A percentile compares a stretch with the other conserved stretches of the same genome.
Conservation (phyloP, 2,329 filamentous ascomycete species). For the Onygenales sp. region DNA sequence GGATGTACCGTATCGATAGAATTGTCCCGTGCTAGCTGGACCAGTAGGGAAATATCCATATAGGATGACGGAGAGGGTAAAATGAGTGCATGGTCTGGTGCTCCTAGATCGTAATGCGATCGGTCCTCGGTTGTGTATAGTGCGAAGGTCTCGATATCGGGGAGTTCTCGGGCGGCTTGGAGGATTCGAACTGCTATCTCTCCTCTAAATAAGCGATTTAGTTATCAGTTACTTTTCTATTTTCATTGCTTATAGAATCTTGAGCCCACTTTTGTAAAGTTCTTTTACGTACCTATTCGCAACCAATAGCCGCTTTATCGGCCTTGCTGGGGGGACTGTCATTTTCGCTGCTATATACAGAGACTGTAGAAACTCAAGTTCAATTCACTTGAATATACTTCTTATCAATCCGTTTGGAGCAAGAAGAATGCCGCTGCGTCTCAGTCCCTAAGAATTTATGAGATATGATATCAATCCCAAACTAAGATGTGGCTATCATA, state of each 20-base stretch:
- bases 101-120: slow-evolving; percentile 42
- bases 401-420: too few relatives aligned
- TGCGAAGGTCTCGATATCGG: slow-evolving; percentile 43
- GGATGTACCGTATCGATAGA: slow-evolving; percentile 49
- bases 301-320: slow-evolving; percentile 43
- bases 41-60: slow-evolving; percentile 41
- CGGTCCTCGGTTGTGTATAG: slow-evolving; percentile 48
- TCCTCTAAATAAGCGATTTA: slow-evolving; percentile 35
- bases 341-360: neutral
- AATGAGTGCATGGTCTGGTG: slow-evolving; percentile 40
- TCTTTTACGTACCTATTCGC: slow-evolving; percentile 40
- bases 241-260: slow-evolving; percentile 1
- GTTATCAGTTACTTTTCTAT: neutral
- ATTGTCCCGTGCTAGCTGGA: slow-evolving; percentile 40
- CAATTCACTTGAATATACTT: too few relatives aligned
- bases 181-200: slow-evolving; percentile 56
- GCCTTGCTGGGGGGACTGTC: slow-evolving; percentile 16
- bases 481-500: neutral
- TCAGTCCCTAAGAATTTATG: too few relatives aligned
- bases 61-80: slow-evolving; percentile 45
- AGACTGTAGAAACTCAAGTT: neutral
- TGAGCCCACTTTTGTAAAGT: neutral
- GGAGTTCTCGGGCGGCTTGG: slow-evolving; percentile 49
- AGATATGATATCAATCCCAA: too few relatives aligned
- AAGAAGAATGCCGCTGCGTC: too few relatives aligned